phyloP scores from a whole-genome alignment of 768 basidiomycete genomes.

The Lentinula boryana region DNA sequence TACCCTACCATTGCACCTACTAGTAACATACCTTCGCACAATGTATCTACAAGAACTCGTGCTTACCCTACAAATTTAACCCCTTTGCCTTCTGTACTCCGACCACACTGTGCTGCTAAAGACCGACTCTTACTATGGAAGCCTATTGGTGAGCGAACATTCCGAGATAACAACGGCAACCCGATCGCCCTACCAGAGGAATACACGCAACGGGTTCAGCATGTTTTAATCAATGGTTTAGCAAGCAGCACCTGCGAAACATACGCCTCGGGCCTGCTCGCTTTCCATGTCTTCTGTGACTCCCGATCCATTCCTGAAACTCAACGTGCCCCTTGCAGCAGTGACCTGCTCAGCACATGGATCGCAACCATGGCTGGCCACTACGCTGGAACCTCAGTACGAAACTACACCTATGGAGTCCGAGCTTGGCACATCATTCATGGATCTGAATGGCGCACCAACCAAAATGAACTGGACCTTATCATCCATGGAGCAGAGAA shows the following conservation, averaged over 20 bases:
- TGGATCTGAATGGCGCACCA: slow-evolving; percentile 22
- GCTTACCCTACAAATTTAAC: slow-evolving; percentile 10
- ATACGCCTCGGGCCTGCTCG: slow-evolving; percentile 21
- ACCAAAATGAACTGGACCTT: slow-evolving; percentile 18
- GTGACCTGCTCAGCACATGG: slow-evolving; percentile 21
- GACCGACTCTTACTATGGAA: slow-evolving; percentile 21
- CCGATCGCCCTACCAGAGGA: slow-evolving; percentile 9
- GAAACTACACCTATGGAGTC: slow-evolving; percentile 31
- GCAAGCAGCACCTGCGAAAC: background rate
- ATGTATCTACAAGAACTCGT: background rate
- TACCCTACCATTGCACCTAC: no score
- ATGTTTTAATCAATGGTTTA: slow-evolving; percentile 20
- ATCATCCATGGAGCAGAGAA: slow-evolving; percentile 22
- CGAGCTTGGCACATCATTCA: slow-evolving; percentile 43
- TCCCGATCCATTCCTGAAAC: slow-evolving; percentile 21
- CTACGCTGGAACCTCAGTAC: slow-evolving; percentile 23
- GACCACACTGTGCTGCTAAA: slow-evolving; percentile 20
- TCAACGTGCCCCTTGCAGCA: slow-evolving; percentile 19
- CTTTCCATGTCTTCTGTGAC: slow-evolving; percentile 36
- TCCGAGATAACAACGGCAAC: background rate
- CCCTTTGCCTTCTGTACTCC: slow-evolving; percentile 9
- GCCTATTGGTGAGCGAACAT: slow-evolving; percentile 7
- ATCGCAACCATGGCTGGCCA: slow-evolving; percentile 22
- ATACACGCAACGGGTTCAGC: slow-evolving; percentile 17
- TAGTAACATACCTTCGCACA: background rate